These are phyloP conservation scores for Closterium sp. DNA, from an alignment of 139 green algal species.

Conservation along the genomic window DNA sequence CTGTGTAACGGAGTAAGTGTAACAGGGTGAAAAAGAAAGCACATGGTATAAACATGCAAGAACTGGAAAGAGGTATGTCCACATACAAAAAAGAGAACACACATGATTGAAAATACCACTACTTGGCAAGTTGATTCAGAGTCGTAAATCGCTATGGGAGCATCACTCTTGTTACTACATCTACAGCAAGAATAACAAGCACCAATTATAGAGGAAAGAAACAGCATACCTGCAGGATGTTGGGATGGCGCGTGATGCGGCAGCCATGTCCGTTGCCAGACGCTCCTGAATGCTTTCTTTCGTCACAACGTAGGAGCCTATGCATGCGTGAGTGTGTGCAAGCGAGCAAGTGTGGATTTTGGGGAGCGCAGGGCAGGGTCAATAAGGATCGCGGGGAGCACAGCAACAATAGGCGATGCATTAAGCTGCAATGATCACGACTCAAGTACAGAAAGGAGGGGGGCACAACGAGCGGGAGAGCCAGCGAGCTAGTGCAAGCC, in stretches of 20 bases:
- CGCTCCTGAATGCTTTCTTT: background rate
- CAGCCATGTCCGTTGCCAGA: background rate
- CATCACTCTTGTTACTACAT: no score
- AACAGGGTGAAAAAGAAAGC: background rate
- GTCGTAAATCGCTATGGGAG: no score
- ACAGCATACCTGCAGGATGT: background rate
- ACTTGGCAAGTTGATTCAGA: no score
- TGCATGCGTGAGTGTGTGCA: background rate
- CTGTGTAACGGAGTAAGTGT: no score
- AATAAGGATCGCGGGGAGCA: background rate
- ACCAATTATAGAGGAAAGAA: background rate
- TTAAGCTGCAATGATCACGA: no score
- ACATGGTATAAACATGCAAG: no score
- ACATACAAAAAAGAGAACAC: no score
- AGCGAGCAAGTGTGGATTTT: background rate
- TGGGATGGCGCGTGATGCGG: background rate
- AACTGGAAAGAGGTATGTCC: no score
- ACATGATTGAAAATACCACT: no score
- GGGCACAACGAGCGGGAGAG: no score
- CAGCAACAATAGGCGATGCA: background rate
- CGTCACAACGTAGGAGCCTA: background rate
- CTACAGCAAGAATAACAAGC: background rate
- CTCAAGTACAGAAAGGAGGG: background rate
- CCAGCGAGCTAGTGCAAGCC: no score
- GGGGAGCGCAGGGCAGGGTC: no score